These are phyloP conservation scores for Penicillium sp. DNA, from an alignment of 2,329 filamentous ascomycete genomes.

Conservation along the genomic window DNA sequence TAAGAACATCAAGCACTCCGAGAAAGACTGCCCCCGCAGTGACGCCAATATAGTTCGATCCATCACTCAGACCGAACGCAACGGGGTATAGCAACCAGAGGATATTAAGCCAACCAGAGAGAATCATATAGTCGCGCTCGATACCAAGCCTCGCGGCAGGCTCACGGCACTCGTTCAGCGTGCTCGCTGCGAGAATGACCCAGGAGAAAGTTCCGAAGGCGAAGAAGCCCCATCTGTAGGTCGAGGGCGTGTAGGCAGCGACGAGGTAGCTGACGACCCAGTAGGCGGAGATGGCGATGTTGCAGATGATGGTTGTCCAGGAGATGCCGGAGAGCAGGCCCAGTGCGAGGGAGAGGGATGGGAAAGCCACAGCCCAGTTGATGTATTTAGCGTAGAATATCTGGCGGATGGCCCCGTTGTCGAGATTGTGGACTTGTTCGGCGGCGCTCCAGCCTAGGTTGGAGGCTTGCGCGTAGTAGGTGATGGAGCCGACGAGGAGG, in stretches of 20 bases:
- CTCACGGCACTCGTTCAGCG: constrained; percentile 45
- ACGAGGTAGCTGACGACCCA: constrained; percentile 59
- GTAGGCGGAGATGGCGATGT: constrained; percentile 56
- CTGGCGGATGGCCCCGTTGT: constrained; percentile 43
- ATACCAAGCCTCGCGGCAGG: constrained; percentile 51
- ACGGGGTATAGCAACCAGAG: constrained; percentile 53
- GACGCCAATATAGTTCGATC: constrained; percentile 56
- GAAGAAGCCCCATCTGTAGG: constrained; percentile 65
- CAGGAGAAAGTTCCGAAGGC: constrained; percentile 47
- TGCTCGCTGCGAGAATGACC: constrained; percentile 53
- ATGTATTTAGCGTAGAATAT: constrained; percentile 62
- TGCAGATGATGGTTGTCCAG: constrained; percentile 62
- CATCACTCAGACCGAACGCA: constrained; percentile 59
- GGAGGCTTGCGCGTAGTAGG: constrained; percentile 60
- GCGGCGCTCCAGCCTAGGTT: constrained; percentile 52
- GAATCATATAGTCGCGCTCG: constrained; percentile 54
- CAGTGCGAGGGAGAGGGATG: constrained; percentile 48
- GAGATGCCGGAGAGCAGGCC: constrained; percentile 52
- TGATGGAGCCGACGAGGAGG: constrained; percentile 55
- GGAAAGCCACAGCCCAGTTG: constrained; percentile 60
- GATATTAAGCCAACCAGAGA: constrained; percentile 54
- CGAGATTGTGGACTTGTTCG: constrained; percentile 35
- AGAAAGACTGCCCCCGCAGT: constrained; percentile 57
- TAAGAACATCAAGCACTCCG: constrained; percentile 58
- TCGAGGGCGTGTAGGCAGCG: constrained; percentile 53